Conservation (phyloP, 371 early-diverging fungal genomes). For the Neoconidiobolus thromboides region DNA sequence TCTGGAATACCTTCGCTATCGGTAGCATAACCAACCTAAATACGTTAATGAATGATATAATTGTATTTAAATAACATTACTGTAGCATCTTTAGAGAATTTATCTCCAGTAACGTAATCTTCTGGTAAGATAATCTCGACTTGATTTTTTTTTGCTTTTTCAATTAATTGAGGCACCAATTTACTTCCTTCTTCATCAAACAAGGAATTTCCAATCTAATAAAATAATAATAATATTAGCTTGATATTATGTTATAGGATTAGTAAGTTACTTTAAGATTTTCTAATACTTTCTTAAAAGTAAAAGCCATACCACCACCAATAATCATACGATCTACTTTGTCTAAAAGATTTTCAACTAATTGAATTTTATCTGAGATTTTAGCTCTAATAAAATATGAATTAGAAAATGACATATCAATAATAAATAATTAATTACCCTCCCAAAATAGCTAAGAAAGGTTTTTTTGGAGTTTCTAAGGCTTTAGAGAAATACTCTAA, state of each 20-base stretch:
- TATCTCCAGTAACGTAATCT: conserved; percentile 80
- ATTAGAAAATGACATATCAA: neutral
- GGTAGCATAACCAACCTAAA: conserved; percentile 54
- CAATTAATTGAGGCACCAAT: conserved; percentile 62
- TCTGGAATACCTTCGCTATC: conserved; percentile 77
- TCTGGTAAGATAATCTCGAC: conserved; percentile 78
- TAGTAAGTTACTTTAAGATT: conserved; percentile 37
- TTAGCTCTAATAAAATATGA: conserved; percentile 48
- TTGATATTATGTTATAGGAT: neutral
- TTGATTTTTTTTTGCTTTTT: conserved; percentile 69
- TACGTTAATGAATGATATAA: conserved; percentile 7
- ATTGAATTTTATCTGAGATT: conserved; percentile 95
- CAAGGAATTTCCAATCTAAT: conserved; percentile 79
- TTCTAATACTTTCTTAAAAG: conserved; percentile 83
- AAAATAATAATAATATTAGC: neutral
- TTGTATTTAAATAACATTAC: conserved; percentile 8
- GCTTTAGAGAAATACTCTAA: conserved; percentile 93
- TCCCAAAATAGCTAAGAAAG: conserved; percentile 96
- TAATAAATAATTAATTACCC: conserved; percentile 28
- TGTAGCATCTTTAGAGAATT: conserved; percentile 60
- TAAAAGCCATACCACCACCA: conserved; percentile 96
- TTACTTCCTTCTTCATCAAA: conserved; percentile 78
- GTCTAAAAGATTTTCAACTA: conserved; percentile 91
- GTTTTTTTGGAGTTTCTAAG: conserved; percentile 76
- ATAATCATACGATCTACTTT: conserved; percentile 81